Evolutionary conservation across 768 basidiomycete species (phyloP), one percentile per base, ranked within the genome.

Genomic region (Naganishia randhawae): DNA sequence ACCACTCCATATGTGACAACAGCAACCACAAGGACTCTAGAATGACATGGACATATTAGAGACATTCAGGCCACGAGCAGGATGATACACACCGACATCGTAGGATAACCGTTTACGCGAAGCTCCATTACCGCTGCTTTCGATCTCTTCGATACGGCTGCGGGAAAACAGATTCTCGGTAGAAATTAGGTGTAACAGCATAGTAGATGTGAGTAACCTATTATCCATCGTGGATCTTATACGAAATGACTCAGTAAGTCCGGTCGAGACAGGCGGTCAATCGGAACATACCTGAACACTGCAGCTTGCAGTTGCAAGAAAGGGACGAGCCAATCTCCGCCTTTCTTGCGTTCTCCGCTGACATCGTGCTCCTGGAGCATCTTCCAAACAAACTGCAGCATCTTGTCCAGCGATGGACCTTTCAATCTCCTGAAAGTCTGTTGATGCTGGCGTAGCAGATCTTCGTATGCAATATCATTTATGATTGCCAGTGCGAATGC

Each of bases 1-100:
- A 67, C 66, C 66, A 67, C 41, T 67, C 55, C 53, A 67, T 50
- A 35, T 67, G 66, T 17, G 66, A 42, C 0, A 57, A 41, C 13
- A 67, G 33, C 13, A 67, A 32, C 66, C 66, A 67, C 31, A 52
- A 52, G 29, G 53, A 42, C 22, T 55, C 66, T 67, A 22, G 2
- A 25, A 10, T 25, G 11, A 25, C 2, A 11, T 14, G 41, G 35
- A 13, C 17, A 41, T 27, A 13, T 48, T 22, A 48, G 57, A 42
- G 6, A 42, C 19, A 22, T 27, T 22, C 16, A n/a, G 32, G 17
- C 48, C 1, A 37, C n/a, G 14, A 27, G 13, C 19, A 22, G 35
- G 17, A 52, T n/a, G 16, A 22, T 25, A 50, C 66, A 31, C 37
- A 67, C 66, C 50, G 19, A 35, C 29, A 9, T 67, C 66, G 29